Base-by-base conservation (phyloP, 495 filamentous ascomycete species). In the Cenococcum geophilum region DNA sequence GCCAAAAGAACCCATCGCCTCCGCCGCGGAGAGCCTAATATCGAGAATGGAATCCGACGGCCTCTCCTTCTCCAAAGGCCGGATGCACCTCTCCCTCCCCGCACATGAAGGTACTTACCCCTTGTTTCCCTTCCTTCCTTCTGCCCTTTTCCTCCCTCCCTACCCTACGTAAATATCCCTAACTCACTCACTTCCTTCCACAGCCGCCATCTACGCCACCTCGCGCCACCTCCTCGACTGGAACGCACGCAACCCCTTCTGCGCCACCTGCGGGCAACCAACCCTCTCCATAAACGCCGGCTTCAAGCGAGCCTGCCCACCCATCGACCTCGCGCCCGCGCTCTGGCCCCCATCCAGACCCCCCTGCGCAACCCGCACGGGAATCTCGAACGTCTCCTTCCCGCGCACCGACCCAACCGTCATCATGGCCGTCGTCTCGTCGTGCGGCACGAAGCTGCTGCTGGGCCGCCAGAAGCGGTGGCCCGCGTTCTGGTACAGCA, bases 401-500 rank as follows among this genome's bases (percentile, higher is more conserved):
- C 93, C 93, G 10, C 88, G 95, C 45, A 96, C 92, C 10, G 92
- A 97, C 71, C 92, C 92, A 2, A 96, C 91, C 4, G 87, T 97
- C 60, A 97, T 98, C 73, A 91, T 95, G 79, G 95, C 92, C 1
- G 84, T 96, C 14, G 78, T 97, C 42, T 90, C 85, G 45, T 74
- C 81, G 43, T 87, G 92, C 67, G 84, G 82, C 36, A 81, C 84
- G 66, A 82, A 85, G 27, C 69, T 97, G 16, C 82, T 97, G 3
- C 87, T 98, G 0, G 93, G 93, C 34, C 86, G 93, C 3, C 83
- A 88, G 66, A 88, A 87, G 69, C 80, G 88, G 25, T 97, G 86
- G 82, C 93, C 93, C 0, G 79, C 82, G 3, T 75, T 84, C 65
- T 96, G 89, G 89, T 97, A 91, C 77, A 85, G 79, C 57, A 95